Conservation (phyloP, 805 yeast genomes). For the Wickerhamiella qilinensis region DNA sequence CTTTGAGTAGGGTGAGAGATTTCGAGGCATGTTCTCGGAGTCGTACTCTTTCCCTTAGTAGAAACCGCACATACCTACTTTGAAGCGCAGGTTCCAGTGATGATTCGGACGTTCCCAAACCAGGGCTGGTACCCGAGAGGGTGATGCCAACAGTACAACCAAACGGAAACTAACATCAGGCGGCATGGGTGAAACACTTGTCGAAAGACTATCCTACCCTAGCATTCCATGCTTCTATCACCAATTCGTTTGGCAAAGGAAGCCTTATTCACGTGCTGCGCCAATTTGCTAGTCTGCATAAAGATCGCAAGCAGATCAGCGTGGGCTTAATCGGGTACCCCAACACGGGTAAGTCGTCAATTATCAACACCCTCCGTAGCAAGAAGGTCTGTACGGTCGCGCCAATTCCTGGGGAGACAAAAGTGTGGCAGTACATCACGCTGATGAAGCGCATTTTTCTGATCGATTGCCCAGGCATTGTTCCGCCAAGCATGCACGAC, state of each 20-base stretch:
- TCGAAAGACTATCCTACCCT: conserved; percentile 86
- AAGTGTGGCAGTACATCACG: conserved; percentile 97
- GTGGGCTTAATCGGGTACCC: conserved; percentile 98
- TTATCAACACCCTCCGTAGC: conserved; percentile 80
- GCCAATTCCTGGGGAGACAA: conserved; percentile 97
- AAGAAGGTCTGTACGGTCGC: conserved; percentile 96
- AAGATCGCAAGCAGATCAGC: conserved; percentile 88
- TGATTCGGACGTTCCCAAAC: no score
- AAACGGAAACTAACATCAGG: conserved; percentile 37
- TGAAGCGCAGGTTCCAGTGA: no score
- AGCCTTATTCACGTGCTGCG: conserved; percentile 82
- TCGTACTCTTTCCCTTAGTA: conserved; percentile 55
- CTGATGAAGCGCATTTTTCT: conserved; percentile 88
- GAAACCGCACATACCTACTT: conserved; percentile 55
- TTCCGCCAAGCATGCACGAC: conserved; percentile 85
- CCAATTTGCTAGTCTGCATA: conserved; percentile 79
- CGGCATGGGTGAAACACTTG: conserved; percentile 95
- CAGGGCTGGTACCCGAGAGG: no score
- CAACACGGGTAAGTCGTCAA: conserved; percentile 93
- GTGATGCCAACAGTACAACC: no score
- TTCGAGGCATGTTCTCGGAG: no score
- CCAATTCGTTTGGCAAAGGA: conserved; percentile 96
- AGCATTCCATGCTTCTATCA: conserved; percentile 96
- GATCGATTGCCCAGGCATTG: conserved; percentile 98
- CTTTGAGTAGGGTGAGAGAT: conserved; percentile 73